Evolutionary conservation across 805 yeast species (phyloP), one percentile per base, ranked within the genome.

Genomic region (Candida germanica): DNA sequence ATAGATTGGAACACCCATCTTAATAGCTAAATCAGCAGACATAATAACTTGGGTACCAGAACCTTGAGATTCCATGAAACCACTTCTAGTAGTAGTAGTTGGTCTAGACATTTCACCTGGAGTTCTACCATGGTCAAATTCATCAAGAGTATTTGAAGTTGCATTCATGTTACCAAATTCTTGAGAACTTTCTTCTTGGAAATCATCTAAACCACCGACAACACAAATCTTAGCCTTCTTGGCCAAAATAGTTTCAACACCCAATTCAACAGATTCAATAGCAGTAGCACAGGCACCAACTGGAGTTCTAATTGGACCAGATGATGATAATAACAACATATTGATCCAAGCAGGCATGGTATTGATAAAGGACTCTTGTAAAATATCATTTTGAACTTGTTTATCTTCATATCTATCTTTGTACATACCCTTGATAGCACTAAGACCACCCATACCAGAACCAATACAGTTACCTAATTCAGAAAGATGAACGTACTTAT

Each of bases 281-380:
- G 98, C 93, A 49, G 99, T 93, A 34, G 99, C 99, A 76, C 99
- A 93, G 26, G 99, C 99, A 71, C 95, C 99, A 38, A 93, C 98
- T 35, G 99, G 98, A 19, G 99, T 94, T 77, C 89, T 89, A 66
- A 89, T 88, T 43, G 99, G 99, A 68, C 99, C 99, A 41, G 97
- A 87, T 5, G 98, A 84, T 12, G 98, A 91, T 44, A 93, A 73
- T 60, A 94, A 73, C 73, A 93, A 77, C 99, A 93, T 93, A 60
- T 93, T 93, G 51, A 93, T 97, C 99, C 99, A 93, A 44, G 99
- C 98, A 45, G 96, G 77, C 97, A 93, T 91, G 35, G 98, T 93
- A 75, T 93, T 93, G 72, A 94, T 89, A 71, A 93, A 93, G 42
- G 98, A 89, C 69, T 93, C 99, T 70, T 91, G 98, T 52, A 93